Percentiles rank a stretch among this genome's conserved stretches.
These are phyloP conservation scores for Suillus placidus DNA, from an alignment of 768 basidiomycete species.

Conservation along the genomic window DNA sequence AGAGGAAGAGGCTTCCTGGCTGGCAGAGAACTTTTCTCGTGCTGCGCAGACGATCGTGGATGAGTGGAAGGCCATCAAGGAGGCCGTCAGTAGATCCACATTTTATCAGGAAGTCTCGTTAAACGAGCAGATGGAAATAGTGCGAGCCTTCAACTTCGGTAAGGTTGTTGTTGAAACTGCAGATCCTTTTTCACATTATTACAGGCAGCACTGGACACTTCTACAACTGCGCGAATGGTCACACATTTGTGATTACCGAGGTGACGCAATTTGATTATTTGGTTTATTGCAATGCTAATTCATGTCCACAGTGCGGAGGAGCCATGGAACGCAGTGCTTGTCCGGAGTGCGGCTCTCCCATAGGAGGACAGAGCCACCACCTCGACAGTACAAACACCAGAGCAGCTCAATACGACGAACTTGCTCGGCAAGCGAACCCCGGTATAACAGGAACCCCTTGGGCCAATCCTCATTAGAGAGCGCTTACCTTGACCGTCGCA, in stretches of 20 bases:
- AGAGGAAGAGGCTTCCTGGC: slow-evolving; percentile 39
- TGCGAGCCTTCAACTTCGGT: slow-evolving; percentile 56
- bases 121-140: slow-evolving; percentile 53
- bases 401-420: slow-evolving; percentile 48
- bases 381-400: slow-evolving; percentile 47
- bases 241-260: slow-evolving; percentile 61
- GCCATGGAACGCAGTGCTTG: slow-evolving; percentile 51
- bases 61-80: slow-evolving; percentile 48
- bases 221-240: slow-evolving; percentile 60
- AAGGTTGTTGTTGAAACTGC: slow-evolving; percentile 13
- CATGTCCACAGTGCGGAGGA: slow-evolving; percentile 53
- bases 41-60: slow-evolving; percentile 42
- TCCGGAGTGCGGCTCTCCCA: slow-evolving; percentile 57
- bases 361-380: slow-evolving; percentile 52
- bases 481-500: background rate
- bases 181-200: background rate
- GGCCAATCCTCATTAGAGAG: slow-evolving; percentile 16
- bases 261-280: slow-evolving; percentile 33
- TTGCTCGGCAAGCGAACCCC: slow-evolving; percentile 33
- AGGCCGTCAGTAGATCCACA: slow-evolving; percentile 38
- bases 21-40: slow-evolving; percentile 43
- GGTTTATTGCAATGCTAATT: background rate
- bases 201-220: slow-evolving; percentile 47
- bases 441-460: slow-evolving; percentile 37
- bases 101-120: slow-evolving; percentile 57